Evolutionary conservation across 805 yeast genomes (phyloP).

Genomic region (Barnettozyma wickerhamii): DNA sequence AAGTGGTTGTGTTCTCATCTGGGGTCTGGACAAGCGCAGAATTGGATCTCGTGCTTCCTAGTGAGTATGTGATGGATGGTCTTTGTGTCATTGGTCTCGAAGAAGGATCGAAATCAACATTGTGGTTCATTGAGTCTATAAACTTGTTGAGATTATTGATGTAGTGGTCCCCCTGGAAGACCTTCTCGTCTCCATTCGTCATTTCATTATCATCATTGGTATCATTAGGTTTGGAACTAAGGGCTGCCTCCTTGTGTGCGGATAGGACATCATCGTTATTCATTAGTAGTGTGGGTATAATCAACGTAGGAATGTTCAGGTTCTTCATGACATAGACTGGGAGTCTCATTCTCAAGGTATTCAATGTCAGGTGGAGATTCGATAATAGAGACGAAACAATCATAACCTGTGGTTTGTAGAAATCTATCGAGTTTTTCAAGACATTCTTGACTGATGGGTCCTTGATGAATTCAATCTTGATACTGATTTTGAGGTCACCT

Average conservation of each 20-base stretch:
- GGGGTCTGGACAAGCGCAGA: not conserved
- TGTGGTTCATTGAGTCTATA: slow-evolving; percentile 8
- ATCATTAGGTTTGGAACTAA: no score
- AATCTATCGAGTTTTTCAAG: slow-evolving; percentile 14
- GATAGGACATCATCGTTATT: not conserved
- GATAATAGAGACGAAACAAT: slow-evolving; percentile 17
- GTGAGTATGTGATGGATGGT: slow-evolving; percentile 2
- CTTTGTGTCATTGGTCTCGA: not conserved
- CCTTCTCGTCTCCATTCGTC: not conserved
- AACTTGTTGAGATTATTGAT: not conserved
- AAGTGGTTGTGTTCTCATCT: not conserved
- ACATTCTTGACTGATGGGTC: slow-evolving; percentile 11
- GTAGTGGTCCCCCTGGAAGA: not conserved
- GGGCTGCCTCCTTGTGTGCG: no score
- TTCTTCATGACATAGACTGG: slow-evolving; percentile 18
- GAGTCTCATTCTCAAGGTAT: slow-evolving; percentile 10
- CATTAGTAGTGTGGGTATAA: slow-evolving; percentile 16
- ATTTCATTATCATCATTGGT: not conserved
- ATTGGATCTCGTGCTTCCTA: slow-evolving; percentile 3
- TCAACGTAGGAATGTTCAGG: slow-evolving; percentile 18
- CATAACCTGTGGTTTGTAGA: slow-evolving; percentile 21
- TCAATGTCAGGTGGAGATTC: slow-evolving; percentile 6
- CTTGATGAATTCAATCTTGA: slow-evolving; percentile 24
- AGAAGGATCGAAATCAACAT: slow-evolving; percentile 3
- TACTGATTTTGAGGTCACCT: slow-evolving; percentile 15